Percentiles rank a stretch among this genome's conserved stretches.
phyloP scores from a whole-genome alignment of 257 asterid genomes.

The Rhazya stricta region DNA sequence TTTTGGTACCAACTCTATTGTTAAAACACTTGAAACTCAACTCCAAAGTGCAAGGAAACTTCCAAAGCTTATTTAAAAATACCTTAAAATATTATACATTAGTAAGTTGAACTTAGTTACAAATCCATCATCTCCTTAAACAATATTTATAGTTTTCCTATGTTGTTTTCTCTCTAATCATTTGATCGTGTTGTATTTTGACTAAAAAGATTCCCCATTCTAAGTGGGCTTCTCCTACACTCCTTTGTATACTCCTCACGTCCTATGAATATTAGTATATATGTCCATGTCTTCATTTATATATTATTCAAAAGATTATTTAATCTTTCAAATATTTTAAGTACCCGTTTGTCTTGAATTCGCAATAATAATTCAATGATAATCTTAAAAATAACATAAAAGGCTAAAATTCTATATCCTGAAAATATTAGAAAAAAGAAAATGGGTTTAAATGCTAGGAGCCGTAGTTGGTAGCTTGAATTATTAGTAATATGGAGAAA shows the following conservation, averaged over 20 bases:
- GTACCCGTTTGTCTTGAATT: too few relatives aligned
- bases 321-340: too few relatives aligned
- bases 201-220: constrained; percentile 23
- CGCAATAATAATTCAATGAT: too few relatives aligned
- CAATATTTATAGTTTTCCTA: constrained; percentile 2
- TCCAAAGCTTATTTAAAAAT: constrained; percentile 1
- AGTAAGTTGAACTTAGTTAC: constrained; percentile 21
- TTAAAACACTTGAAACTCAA: not conserved
- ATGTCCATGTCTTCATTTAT: not conserved
- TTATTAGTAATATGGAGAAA: not conserved
- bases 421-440: too few relatives aligned
- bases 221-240: constrained; percentile 1
- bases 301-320: too few relatives aligned
- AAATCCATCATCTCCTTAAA: constrained; percentile 21
- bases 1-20: constrained; percentile 7
- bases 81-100: constrained; percentile 5
- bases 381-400: too few relatives aligned
- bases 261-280: not conserved
- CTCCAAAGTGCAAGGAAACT: constrained; percentile 13
- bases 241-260: constrained; percentile 25
- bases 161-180: constrained; percentile 23
- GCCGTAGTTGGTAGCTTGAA: not conserved
- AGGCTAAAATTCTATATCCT: too few relatives aligned
- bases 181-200: constrained; percentile 27
- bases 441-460: not conserved